Conservation (phyloP, 2,329 filamentous ascomycete genomes). For the Grosmannia clavigera region DNA sequence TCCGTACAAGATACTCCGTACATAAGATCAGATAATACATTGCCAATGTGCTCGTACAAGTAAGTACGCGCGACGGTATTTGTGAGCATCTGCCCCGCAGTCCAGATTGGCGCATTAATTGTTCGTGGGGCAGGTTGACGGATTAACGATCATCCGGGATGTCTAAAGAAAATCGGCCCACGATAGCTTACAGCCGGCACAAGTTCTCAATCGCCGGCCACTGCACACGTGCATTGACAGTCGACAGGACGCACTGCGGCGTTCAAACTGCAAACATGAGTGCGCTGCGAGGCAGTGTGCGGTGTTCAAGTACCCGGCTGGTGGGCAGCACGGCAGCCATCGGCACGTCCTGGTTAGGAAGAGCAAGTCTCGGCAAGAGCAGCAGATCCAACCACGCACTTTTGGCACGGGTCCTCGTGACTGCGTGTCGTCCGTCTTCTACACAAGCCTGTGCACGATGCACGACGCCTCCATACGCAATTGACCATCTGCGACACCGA, state of each 20-base stretch:
- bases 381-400: neutral
- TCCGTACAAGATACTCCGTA: too few species aligned
- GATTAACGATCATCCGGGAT: neutral
- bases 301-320: neutral
- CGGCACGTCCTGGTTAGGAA: neutral
- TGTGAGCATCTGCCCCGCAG: too few species aligned
- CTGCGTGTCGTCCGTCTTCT: neutral
- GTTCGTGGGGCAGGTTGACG: neutral
- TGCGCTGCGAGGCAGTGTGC: slow-evolving; percentile 3
- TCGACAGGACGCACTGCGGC: neutral
- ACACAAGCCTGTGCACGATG: neutral
- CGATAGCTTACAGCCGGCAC: neutral
- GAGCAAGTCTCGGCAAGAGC: too few species aligned
- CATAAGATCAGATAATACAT: too few species aligned
- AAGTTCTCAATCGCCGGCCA: neutral
- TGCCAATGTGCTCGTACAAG: too few species aligned
- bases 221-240: neutral
- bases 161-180: neutral
- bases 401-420: neutral
- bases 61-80: too few species aligned
- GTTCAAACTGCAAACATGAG: slow-evolving; percentile 1
- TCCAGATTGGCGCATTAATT: too few species aligned
- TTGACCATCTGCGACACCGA: neutral
- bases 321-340: neutral
- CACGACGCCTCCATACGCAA: neutral